A percentile compares a stretch with the other conserved stretches of the same genome.
phyloP scores from a whole-genome alignment of 805 yeast species.

The Zygosaccharomyces pseudorouxii region DNA sequence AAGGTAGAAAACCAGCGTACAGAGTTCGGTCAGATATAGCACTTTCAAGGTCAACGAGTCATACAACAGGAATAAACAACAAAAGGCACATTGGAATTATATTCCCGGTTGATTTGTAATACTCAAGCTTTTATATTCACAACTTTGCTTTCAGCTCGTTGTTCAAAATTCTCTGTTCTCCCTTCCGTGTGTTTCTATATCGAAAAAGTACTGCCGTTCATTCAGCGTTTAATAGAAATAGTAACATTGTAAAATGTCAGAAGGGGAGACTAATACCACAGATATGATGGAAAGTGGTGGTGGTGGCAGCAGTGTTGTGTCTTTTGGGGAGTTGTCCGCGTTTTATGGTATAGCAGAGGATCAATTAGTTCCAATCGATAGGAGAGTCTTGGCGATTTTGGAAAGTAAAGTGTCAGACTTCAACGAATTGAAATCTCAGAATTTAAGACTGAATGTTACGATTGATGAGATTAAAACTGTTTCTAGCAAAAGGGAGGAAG shows the following conservation, averaged over 20 bases:
- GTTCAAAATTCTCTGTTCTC: not conserved
- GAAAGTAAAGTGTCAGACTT: constrained; percentile 34
- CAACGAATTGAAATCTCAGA: constrained; percentile 37
- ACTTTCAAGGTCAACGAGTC: not conserved
- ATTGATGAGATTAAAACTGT: constrained; percentile 40
- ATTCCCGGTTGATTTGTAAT: not conserved
- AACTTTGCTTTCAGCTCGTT: not conserved
- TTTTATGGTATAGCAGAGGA: constrained; percentile 34
- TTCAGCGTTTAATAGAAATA: not conserved
- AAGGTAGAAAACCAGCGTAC: not conserved
- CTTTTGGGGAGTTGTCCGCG: constrained; percentile 27
- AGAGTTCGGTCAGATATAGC: not conserved
- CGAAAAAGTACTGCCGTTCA: not conserved
- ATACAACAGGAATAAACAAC: not conserved
- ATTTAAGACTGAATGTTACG: constrained; percentile 36
- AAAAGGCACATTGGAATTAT: not conserved
- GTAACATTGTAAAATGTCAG: constrained; percentile 4
- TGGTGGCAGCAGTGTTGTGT: not conserved
- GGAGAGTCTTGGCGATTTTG: constrained; percentile 26
- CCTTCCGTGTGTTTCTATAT: not conserved
- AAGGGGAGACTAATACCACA: constrained; percentile 4
- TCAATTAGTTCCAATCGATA: constrained; percentile 22
- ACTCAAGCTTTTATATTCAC: not conserved
- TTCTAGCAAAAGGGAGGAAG: constrained; percentile 32
- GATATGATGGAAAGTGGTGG: not conserved